phyloP scores from a whole-genome alignment of 345 rosid genomes.

The Euphorbia peplus region DNA sequence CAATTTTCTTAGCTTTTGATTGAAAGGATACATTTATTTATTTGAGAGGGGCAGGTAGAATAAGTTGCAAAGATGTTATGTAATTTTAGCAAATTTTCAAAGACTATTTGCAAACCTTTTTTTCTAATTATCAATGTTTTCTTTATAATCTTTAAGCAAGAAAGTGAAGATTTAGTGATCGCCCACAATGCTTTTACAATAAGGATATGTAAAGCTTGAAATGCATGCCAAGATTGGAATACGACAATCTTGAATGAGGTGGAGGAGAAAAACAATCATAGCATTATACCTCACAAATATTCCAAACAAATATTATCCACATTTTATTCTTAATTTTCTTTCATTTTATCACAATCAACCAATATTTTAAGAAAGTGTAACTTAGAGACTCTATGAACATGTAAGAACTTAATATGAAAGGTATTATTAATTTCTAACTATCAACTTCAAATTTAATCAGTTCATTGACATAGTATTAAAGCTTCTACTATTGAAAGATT shows the following conservation, averaged over 20 bases:
- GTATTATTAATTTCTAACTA: too few relatives aligned
- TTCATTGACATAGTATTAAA: too few relatives aligned
- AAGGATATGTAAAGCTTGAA: neutral
- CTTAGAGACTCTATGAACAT: too few relatives aligned
- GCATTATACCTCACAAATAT: neutral
- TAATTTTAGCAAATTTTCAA: neutral
- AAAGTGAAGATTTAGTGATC: constrained; percentile 1
- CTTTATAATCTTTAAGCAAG: constrained; percentile 20
- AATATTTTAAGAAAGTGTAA: too few relatives aligned
- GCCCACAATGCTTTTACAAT: constrained; percentile 13
- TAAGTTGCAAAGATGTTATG: neutral
- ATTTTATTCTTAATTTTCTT: constrained; percentile 3
- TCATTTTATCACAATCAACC: neutral
- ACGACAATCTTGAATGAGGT: constrained; percentile 24
- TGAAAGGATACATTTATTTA: too few relatives aligned
- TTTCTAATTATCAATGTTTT: too few relatives aligned
- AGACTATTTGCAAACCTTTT: too few relatives aligned
- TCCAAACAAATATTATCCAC: neutral
- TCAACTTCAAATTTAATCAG: too few relatives aligned
- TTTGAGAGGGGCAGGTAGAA: neutral
- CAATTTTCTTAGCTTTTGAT: too few relatives aligned
- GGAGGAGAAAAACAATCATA: neutral
- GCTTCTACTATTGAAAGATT: too few relatives aligned
- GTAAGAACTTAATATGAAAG: too few relatives aligned
- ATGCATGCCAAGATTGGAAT: constrained; percentile 36